These are phyloP conservation scores for Beta corolliflora DNA, from an alignment of 179 eudicot species.

Conservation along the genomic window DNA sequence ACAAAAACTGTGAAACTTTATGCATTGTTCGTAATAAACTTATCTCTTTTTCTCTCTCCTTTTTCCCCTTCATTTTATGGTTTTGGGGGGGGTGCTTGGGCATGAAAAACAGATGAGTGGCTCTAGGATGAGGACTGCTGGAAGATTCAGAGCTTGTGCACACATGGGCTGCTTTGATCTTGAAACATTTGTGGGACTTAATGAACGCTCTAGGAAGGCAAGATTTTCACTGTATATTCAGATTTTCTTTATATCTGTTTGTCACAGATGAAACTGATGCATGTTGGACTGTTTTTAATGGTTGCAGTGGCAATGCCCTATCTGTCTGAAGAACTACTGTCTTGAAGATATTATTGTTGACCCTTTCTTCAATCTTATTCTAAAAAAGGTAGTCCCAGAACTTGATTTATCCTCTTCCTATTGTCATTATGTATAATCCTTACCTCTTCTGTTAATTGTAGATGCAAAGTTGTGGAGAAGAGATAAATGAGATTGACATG, in stretches of 20 bases:
- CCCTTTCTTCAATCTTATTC: slow-evolving; percentile 65
- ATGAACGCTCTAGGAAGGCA: slow-evolving; percentile 57
- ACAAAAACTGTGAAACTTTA: neutral
- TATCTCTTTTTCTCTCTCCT: neutral
- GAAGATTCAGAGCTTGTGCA: slow-evolving; percentile 49
- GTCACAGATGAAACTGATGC: neutral
- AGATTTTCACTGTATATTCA: slow-evolving; percentile 20
- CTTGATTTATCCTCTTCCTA: slow-evolving; percentile 8
- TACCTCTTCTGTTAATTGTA: slow-evolving; percentile 26
- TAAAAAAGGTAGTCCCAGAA: slow-evolving; percentile 47
- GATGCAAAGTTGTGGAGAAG: slow-evolving; percentile 65
- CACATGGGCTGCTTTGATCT: slow-evolving; percentile 63
- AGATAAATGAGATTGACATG: slow-evolving; percentile 74
- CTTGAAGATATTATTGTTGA: slow-evolving; percentile 60
- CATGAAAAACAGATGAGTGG: slow-evolving; percentile 45
- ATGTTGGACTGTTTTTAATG: slow-evolving; percentile 11
- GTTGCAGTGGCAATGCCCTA: slow-evolving; percentile 86
- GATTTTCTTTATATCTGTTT: neutral
- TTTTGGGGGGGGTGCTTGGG: slow-evolving; percentile 1
- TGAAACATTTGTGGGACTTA: slow-evolving; percentile 43
- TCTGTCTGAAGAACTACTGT: slow-evolving; percentile 70
- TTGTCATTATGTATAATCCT: neutral
- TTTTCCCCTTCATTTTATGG: neutral
- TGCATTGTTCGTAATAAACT: neutral
- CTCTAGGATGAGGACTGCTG: slow-evolving; percentile 53